These are phyloP conservation scores for Pluteus cervinus DNA, from an alignment of 768 basidiomycete species.

Conservation along the genomic window DNA sequence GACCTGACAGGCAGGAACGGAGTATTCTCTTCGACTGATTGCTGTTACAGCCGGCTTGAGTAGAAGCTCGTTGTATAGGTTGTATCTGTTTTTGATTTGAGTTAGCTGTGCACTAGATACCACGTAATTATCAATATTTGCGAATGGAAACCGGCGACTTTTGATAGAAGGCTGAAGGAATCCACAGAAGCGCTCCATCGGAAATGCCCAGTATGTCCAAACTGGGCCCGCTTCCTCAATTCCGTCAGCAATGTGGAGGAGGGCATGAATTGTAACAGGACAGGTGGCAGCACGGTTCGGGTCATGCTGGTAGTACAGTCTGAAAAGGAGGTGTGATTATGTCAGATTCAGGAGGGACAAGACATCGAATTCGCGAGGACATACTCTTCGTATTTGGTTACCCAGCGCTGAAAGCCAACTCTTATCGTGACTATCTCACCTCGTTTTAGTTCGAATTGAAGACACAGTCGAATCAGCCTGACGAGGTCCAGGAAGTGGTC, in stretches of 20 bases:
- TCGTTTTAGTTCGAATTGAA: conserved; percentile 19
- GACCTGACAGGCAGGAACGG: no score
- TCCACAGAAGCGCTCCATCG: conserved; percentile 31
- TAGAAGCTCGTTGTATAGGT: conserved; percentile 13
- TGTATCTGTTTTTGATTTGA: conserved; percentile 22
- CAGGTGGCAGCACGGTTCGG: conserved; percentile 18
- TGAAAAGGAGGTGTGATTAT: conserved; percentile 7
- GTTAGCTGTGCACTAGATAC: conserved; percentile 23
- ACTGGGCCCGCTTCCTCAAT: conserved; percentile 28
- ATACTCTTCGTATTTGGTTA: conserved; percentile 24
- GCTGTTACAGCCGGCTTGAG: no score
- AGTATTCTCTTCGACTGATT: no score
- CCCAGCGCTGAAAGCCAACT: conserved; percentile 22
- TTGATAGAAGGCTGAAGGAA: conserved; percentile 17
- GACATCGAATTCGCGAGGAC: conserved; percentile 1
- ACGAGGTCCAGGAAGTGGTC: conserved; percentile 27
- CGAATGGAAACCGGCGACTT: conserved; percentile 24
- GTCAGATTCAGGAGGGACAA: not conserved
- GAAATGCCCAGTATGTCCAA: conserved; percentile 33
- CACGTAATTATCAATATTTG: conserved; percentile 19
- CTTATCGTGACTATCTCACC: conserved; percentile 15
- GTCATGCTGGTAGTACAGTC: conserved; percentile 24
- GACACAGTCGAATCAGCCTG: conserved; percentile 20
- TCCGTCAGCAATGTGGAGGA: conserved; percentile 28
- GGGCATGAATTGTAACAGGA: conserved; percentile 25